phyloP scores from a whole-genome alignment of 164 flowering plant genomes.

The Akebia trifoliata region DNA sequence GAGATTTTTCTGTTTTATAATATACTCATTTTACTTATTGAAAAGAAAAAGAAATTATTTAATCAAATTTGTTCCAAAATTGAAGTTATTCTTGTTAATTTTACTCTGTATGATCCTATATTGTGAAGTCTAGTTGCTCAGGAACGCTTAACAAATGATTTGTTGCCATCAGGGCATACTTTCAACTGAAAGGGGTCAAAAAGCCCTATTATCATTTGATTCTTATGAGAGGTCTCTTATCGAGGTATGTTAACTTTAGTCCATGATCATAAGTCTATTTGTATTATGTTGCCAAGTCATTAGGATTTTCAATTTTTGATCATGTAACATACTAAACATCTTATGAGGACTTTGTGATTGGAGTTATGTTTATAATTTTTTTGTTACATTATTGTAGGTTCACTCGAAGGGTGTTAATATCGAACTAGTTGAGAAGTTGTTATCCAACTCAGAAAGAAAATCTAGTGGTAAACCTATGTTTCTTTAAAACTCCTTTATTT shows the following conservation, averaged over 20 bases:
- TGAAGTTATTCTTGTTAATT: no score
- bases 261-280: neutral
- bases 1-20: no score
- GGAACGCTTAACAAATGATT: neutral
- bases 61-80: no score
- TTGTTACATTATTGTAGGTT: conserved; percentile 41
- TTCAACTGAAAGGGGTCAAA: conserved; percentile 84
- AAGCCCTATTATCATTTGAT: conserved; percentile 52
- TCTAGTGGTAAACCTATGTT: conserved; percentile 41
- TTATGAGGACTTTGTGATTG: neutral
- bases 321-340: neutral
- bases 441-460: conserved; percentile 45
- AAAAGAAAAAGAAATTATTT: no score
- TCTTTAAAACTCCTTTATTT: conserved; percentile 1
- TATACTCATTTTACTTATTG: no score
- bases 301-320: neutral
- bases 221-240: conserved; percentile 74
- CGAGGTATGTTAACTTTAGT: conserved; percentile 42
- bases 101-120: no score
- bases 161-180: conserved; percentile 65
- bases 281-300: neutral
- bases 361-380: neutral
- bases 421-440: conserved; percentile 52
- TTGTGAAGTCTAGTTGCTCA: neutral
- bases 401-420: conserved; percentile 78